phyloP scores from a whole-genome alignment of 306 rosid species.

The Lathyrus aphaca region DNA sequence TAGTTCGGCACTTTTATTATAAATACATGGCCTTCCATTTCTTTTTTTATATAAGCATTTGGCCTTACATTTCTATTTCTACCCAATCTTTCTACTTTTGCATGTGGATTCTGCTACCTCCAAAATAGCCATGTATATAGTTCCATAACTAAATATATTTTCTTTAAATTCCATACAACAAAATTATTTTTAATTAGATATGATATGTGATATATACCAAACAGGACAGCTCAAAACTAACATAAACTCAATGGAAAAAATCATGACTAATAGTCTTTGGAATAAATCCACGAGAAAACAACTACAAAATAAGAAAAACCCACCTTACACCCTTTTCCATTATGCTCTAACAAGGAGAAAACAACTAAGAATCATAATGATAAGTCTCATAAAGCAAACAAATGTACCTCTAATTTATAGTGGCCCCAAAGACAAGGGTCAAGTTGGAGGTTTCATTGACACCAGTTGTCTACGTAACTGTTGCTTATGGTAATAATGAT shows the following conservation, averaged over 20 bases:
- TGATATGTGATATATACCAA: too few species aligned
- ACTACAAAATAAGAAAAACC: background rate
- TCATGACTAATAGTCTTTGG: too few species aligned
- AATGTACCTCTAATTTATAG: background rate
- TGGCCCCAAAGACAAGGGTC: conserved; percentile 23
- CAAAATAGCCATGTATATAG: background rate
- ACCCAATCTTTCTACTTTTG: conserved; percentile 24
- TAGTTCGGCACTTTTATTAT: background rate
- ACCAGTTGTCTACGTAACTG: conserved; percentile 31
- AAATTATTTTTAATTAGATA: too few species aligned
- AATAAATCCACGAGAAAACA: background rate
- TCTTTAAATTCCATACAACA: background rate
- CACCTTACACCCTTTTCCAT: background rate
- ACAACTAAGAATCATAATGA: background rate
- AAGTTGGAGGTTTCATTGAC: conserved; percentile 33
- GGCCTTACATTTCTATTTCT: conserved; percentile 6
- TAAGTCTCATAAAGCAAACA: background rate
- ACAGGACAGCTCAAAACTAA: too few species aligned
- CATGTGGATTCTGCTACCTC: conserved; percentile 8
- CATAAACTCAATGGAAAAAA: too few species aligned
- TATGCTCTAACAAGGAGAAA: background rate
- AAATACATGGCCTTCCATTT: background rate
- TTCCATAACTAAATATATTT: conserved; percentile 15
- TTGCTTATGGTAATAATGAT: conserved; percentile 31
- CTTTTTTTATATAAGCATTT: background rate